A percentile compares a stretch with the other conserved stretches of the same genome.
phyloP scores from a whole-genome alignment of 495 filamentous ascomycete genomes.

The Sporormia fimetaria region DNA sequence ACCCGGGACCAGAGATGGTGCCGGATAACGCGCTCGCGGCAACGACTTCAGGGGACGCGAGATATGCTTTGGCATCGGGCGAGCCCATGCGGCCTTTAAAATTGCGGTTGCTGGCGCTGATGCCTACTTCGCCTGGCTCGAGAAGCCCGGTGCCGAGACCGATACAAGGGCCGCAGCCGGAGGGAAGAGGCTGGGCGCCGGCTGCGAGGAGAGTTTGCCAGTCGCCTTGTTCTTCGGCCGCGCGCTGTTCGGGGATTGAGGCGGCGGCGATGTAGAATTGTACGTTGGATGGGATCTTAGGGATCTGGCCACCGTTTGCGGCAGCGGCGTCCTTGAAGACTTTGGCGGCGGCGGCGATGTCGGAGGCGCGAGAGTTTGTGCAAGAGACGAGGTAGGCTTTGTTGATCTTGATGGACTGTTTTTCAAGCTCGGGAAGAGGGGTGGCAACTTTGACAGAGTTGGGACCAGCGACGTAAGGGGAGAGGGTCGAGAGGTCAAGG shows the following conservation, averaged over 20 bases:
- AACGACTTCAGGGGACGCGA: conserved; percentile 83
- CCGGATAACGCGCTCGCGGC: conserved; percentile 77
- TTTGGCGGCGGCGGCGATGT: conserved; percentile 69
- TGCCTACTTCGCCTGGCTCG: conserved; percentile 79
- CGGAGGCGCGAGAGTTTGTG: conserved; percentile 77
- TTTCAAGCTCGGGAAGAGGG: conserved; percentile 62
- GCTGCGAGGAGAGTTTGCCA: conserved; percentile 79
- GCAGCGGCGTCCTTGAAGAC: conserved; percentile 73
- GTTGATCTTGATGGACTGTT: conserved; percentile 61
- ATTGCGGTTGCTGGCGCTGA: conserved; percentile 79
- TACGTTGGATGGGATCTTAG: conserved; percentile 70
- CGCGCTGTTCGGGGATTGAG: conserved; percentile 64
- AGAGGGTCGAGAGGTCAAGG: conserved; percentile 67
- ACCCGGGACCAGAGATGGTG: conserved; percentile 66
- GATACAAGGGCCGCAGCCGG: conserved; percentile 85
- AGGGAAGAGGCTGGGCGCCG: conserved; percentile 61
- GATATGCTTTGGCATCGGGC: conserved; percentile 72
- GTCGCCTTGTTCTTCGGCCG: conserved; percentile 70
- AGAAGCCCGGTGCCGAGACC: conserved; percentile 77
- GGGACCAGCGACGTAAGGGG: conserved; percentile 79
- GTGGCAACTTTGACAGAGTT: conserved; percentile 86
- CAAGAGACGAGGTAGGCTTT: conserved; percentile 87
- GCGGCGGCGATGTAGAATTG: conserved; percentile 89
- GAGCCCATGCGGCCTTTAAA: conserved; percentile 91
- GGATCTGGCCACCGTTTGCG: conserved; percentile 40